A percentile compares a stretch with the other conserved stretches of the same genome.
Evolutionary conservation across 345 rosid species (phyloP).

Genomic region (Populus euphratica): DNA sequence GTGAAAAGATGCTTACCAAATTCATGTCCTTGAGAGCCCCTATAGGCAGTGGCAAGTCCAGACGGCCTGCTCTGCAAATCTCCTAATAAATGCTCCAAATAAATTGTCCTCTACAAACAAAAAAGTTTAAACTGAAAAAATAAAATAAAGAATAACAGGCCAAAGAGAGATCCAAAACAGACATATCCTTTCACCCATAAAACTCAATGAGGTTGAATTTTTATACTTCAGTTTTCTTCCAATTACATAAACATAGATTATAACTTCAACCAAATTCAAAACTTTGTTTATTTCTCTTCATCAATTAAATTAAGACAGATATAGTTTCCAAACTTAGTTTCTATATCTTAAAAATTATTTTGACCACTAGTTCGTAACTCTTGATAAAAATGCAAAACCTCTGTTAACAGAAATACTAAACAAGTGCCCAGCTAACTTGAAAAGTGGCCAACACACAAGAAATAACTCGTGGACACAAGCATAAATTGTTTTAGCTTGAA

Average conservation of each 20-base stretch:
- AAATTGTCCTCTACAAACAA: slow-evolving; percentile 36
- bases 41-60: slow-evolving; percentile 15
- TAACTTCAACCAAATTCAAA: not conserved
- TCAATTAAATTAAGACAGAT: not conserved
- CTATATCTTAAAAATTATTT: not conserved
- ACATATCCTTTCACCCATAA: not conserved
- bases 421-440: not conserved
- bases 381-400: no score
- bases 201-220: not conserved
- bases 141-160: not conserved
- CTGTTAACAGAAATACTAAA: not conserved
- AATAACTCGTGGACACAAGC: not conserved
- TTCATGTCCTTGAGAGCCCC: slow-evolving; percentile 13
- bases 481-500: not conserved
- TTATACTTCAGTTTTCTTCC: not conserved
- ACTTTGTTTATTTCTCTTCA: not conserved
- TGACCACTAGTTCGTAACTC: not conserved
- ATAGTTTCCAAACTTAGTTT: slow-evolving; percentile 8
- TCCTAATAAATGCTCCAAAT: slow-evolving; percentile 37
- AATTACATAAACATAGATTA: no score
- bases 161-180: not conserved
- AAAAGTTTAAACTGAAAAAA: slow-evolving; percentile 8
- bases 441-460: not conserved
- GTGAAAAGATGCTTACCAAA: slow-evolving; percentile 28
- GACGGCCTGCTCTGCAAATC: slow-evolving; percentile 24